Evolutionary conservation across 805 yeast species (phyloP).

Genomic region (Brettanomyces naardenensis): DNA sequence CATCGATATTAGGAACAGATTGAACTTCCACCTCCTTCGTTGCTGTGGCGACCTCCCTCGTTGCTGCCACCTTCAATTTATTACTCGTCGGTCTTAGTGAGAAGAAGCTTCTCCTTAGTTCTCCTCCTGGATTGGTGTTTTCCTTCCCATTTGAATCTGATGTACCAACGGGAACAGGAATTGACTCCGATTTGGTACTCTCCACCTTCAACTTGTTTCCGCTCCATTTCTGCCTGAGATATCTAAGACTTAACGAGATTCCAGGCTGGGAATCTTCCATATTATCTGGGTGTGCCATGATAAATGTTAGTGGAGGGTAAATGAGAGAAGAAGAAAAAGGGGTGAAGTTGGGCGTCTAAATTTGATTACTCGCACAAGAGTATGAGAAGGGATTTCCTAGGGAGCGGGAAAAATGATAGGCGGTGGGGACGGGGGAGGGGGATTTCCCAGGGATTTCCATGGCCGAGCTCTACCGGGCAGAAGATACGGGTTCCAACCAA

Average conservation of each 20-base stretch:
- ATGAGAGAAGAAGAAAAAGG: too few relatives aligned
- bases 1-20: background rate
- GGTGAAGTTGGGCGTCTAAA: too few relatives aligned
- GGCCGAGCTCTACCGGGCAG: too few relatives aligned
- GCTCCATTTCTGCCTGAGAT: slow-evolving; percentile 16
- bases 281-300: background rate
- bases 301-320: slow-evolving; percentile 7
- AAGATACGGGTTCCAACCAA: too few relatives aligned
- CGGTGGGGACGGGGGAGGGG: too few relatives aligned
- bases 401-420: too few relatives aligned
- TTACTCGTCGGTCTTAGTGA: background rate
- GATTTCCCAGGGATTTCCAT: too few relatives aligned
- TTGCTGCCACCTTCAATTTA: background rate
- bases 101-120: slow-evolving; percentile 2
- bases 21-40: background rate
- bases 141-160: background rate
- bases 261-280: slow-evolving; percentile 15
- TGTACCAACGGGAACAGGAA: background rate
- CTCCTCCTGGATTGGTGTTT: background rate
- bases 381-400: too few relatives aligned
- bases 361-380: too few relatives aligned
- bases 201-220: slow-evolving; percentile 6
- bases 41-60: background rate
- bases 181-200: background rate
- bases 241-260: slow-evolving; percentile 17